phyloP scores from a whole-genome alignment of 179 eudicot species.

The Silene coronaria region DNA sequence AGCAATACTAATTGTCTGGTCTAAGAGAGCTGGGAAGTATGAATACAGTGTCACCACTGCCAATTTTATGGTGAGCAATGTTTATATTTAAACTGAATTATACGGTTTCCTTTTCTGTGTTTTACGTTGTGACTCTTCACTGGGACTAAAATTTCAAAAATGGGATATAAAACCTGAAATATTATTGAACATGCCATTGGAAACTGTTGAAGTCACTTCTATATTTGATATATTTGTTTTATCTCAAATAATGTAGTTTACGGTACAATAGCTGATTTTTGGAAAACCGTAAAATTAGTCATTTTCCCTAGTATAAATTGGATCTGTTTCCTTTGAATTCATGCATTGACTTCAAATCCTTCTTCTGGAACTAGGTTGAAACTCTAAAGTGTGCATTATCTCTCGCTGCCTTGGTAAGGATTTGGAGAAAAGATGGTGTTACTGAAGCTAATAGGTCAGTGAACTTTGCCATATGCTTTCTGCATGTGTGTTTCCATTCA shows the following conservation, averaged over 20 bases:
- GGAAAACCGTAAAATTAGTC: too few relatives aligned
- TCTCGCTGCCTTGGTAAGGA: slow-evolving; percentile 71
- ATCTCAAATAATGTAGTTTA: too few relatives aligned
- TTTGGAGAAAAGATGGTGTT: slow-evolving; percentile 88
- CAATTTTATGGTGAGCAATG: slow-evolving; percentile 74
- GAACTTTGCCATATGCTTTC: not conserved
- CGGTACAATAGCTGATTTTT: too few relatives aligned
- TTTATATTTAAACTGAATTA: not conserved
- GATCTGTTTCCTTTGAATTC: not conserved
- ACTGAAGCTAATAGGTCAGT: slow-evolving; percentile 88
- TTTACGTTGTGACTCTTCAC: not conserved
- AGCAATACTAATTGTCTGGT: slow-evolving; percentile 96
- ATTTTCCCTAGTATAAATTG: not conserved
- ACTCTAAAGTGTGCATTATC: slow-evolving; percentile 89
- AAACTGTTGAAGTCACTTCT: too few relatives aligned
- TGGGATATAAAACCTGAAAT: not conserved
- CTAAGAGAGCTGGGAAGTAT: slow-evolving; percentile 95
- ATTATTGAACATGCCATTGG: too few relatives aligned
- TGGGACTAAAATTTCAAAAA: too few relatives aligned
- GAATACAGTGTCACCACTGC: slow-evolving; percentile 98
- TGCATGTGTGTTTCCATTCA: not conserved
- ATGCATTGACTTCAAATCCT: not conserved
- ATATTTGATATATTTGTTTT: too few relatives aligned
- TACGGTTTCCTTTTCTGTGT: not conserved
- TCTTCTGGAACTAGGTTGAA: slow-evolving; percentile 58